phyloP scores from a whole-genome alignment of 2,329 filamentous ascomycete species.

The Pseudopithomyces chartarum region DNA sequence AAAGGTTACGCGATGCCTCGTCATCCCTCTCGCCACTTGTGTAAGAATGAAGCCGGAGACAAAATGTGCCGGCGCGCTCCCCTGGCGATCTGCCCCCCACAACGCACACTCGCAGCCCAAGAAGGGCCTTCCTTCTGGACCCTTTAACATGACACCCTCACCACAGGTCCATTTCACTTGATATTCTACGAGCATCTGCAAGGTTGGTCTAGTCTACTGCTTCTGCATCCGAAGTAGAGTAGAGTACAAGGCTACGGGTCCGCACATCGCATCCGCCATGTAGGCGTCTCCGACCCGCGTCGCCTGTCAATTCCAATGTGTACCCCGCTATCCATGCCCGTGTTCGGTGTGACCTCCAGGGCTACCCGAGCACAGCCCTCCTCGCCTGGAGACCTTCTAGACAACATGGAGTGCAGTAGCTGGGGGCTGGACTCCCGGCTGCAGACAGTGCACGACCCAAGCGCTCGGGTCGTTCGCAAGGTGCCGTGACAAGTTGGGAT shows the following conservation, averaged over 20 bases:
- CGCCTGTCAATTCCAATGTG: background rate
- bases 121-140: constrained; percentile 5
- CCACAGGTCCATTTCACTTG: background rate
- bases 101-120: constrained; percentile 8
- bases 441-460: background rate
- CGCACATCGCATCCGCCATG: background rate
- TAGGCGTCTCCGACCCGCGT: constrained; percentile 2
- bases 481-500: too few species aligned
- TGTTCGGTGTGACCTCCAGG: background rate
- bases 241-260: too few species aligned
- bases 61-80: constrained; percentile 4
- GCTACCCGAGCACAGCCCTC: background rate
- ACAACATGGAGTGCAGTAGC: background rate
- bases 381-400: background rate
- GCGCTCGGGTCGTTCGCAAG: too few species aligned
- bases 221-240: too few species aligned
- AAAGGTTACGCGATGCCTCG: background rate
- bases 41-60: background rate
- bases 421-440: background rate
- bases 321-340: background rate
- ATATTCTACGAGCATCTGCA: background rate
- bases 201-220: too few species aligned
- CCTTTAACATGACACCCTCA: background rate
- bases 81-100: constrained; percentile 19
- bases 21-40: constrained; percentile 1